Evolutionary conservation across 2,329 filamentous ascomycete species (phyloP).

Genomic region (Aspergillus aculeatinus): DNA sequence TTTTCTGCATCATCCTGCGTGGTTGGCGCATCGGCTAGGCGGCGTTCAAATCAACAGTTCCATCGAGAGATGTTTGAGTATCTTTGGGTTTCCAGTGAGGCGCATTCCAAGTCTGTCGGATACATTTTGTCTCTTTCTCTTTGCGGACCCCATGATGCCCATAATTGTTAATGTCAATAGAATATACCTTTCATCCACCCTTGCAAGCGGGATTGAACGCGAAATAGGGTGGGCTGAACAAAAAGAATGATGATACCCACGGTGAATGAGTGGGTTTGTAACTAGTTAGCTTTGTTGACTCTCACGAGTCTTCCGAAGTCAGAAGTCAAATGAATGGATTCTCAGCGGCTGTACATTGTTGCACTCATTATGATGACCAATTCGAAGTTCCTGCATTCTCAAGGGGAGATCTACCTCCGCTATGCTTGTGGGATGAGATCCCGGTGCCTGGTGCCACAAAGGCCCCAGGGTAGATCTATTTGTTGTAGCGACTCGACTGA

Average conservation of each 20-base stretch:
- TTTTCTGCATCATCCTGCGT: slow-evolving; percentile 8
- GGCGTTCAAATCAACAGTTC: slow-evolving; percentile 7
- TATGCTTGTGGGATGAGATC: background rate
- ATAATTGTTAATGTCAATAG: slow-evolving; percentile 26
- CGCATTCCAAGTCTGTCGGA: background rate
- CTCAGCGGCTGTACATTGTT: slow-evolving; percentile 10
- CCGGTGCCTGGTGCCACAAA: too few species aligned
- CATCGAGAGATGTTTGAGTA: background rate
- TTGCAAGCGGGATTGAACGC: background rate
- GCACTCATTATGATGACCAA: background rate
- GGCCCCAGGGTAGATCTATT: too few species aligned
- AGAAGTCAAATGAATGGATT: background rate
- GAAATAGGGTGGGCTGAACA: background rate
- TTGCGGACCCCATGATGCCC: slow-evolving; percentile 12
- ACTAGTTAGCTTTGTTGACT: slow-evolving; percentile 7
- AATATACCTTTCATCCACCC: slow-evolving; percentile 7
- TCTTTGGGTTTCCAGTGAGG: background rate
- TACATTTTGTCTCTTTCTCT: slow-evolving; percentile 5
- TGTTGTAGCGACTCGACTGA: too few species aligned
- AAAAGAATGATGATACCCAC: slow-evolving; percentile 2
- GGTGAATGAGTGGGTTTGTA: background rate
- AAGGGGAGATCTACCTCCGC: too few species aligned
- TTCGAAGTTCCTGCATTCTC: slow-evolving; percentile 1
- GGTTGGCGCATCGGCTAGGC: slow-evolving; percentile 12
- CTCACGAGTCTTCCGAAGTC: background rate